These are phyloP conservation scores for Trypanosoma platydactyli DNA, from an alignment of 208 protist genomes.

Conservation along the genomic window DNA sequence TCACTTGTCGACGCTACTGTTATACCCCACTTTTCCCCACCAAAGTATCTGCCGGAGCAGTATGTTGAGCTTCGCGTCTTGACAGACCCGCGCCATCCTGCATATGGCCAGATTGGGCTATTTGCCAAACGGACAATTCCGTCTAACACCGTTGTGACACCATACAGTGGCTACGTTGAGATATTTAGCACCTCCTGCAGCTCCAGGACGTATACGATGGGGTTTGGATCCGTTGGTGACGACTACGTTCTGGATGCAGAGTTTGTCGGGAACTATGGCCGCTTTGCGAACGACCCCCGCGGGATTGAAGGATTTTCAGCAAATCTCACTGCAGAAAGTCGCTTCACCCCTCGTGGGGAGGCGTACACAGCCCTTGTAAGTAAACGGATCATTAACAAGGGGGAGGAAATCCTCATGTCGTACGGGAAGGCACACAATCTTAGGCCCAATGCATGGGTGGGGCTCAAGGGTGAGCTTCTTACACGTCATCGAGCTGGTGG, in stretches of 20 bases:
- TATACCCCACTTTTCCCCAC: conserved; percentile 34
- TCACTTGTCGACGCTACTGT: conserved; percentile 44
- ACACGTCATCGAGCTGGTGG: conserved; percentile 55
- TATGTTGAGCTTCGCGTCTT: conserved; percentile 82
- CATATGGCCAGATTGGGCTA: conserved; percentile 85
- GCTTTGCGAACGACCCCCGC: conserved; percentile 89
- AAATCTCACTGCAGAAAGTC: conserved; percentile 81
- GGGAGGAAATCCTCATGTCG: conserved; percentile 90
- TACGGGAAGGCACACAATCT: conserved; percentile 87
- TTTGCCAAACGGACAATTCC: conserved; percentile 73
- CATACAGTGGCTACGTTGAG: conserved; percentile 85
- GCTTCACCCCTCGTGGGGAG: conserved; percentile 78
- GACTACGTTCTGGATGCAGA: conserved; percentile 88
- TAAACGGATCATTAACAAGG: conserved; percentile 62
- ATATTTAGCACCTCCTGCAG: conserved; percentile 78
- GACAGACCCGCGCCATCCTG: conserved; percentile 74
- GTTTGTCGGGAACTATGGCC: conserved; percentile 87
- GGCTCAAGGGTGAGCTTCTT: conserved; percentile 57
- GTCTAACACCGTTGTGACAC: conserved; percentile 69
- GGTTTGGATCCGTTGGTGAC: conserved; percentile 74
- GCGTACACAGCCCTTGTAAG: conserved; percentile 83
- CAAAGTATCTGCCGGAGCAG: conserved; percentile 69
- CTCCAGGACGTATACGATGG: conserved; percentile 90
- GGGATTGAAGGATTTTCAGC: conserved; percentile 60
- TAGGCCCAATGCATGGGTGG: conserved; percentile 61